A percentile compares a stretch with the other conserved stretches of the same genome.
phyloP scores from a whole-genome alignment of 441 rosid species.

The Adansonia rubrostipa region DNA sequence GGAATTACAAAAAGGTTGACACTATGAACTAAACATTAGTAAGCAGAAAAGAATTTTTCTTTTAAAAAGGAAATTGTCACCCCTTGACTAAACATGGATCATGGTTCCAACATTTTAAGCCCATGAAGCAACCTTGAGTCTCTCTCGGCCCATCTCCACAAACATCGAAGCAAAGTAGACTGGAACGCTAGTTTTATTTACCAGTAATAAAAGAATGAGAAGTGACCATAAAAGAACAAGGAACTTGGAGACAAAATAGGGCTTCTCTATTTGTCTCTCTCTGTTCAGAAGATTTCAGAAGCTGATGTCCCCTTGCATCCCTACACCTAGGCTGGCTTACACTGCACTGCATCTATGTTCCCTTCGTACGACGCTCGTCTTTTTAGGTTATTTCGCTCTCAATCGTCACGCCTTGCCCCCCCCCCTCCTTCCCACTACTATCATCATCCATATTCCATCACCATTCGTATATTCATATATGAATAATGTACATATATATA shows the following conservation, averaged over 20 bases:
- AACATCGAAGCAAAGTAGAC: background rate
- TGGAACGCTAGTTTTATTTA: background rate
- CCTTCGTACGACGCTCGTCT: slow-evolving; percentile 65
- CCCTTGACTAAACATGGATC: too few relatives aligned
- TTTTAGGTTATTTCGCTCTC: slow-evolving; percentile 38
- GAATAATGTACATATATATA: background rate
- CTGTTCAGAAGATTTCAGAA: slow-evolving; percentile 28
- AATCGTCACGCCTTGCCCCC: slow-evolving; percentile 26
- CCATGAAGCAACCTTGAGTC: slow-evolving; percentile 25
- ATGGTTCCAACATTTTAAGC: background rate
- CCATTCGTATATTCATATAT: background rate
- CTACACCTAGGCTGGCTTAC: slow-evolving; percentile 40
- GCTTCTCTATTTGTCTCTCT: background rate
- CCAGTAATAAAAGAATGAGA: too few relatives aligned
- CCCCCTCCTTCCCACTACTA: background rate
- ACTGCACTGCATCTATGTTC: slow-evolving; percentile 54
- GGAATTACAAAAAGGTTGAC: background rate
- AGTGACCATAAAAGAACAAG: too few relatives aligned
- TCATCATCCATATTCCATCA: background rate
- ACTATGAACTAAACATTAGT: too few relatives aligned
- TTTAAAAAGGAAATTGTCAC: too few relatives aligned
- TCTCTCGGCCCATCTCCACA: slow-evolving; percentile 32
- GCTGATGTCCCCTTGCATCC: slow-evolving; percentile 53
- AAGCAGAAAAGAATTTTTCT: too few relatives aligned
- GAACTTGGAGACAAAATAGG: slow-evolving; percentile 36